Conservation (phyloP, 768 basidiomycete species). For the Mycena filopes region DNA sequence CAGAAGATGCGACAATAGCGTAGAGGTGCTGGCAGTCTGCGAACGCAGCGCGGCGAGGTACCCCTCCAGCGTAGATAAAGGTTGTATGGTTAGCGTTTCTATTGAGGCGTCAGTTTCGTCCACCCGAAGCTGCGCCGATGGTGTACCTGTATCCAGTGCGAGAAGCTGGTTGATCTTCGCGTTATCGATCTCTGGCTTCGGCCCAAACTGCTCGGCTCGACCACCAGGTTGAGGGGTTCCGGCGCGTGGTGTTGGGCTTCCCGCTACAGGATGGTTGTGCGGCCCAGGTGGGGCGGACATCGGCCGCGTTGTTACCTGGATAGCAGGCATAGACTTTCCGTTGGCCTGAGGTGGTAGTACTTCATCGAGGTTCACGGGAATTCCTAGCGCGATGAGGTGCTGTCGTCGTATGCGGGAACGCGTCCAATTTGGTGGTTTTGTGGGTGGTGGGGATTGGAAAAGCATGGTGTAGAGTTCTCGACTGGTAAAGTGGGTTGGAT, state of each 20-base stretch:
- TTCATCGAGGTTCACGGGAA: slow-evolving; percentile 96
- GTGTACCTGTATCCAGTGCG: slow-evolving; percentile 70
- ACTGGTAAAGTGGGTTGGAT: slow-evolving; percentile 53
- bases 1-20: slow-evolving; percentile 81
- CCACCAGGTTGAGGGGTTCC: slow-evolving; percentile 60
- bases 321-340: slow-evolving; percentile 75
- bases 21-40: slow-evolving; percentile 81
- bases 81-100: slow-evolving; percentile 81
- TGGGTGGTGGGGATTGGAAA: slow-evolving; percentile 76
- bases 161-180: slow-evolving; percentile 74
- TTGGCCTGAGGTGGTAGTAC: slow-evolving; percentile 72
- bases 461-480: slow-evolving; percentile 82
- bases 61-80: slow-evolving; percentile 72
- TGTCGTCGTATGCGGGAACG: slow-evolving; percentile 91
- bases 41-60: slow-evolving; percentile 73
- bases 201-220: slow-evolving; percentile 67
- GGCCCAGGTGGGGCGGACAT: slow-evolving; percentile 82
- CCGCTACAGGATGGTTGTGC: slow-evolving; percentile 51
- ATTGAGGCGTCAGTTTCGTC: slow-evolving; percentile 9
- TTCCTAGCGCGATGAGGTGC: slow-evolving; percentile 90
- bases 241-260: slow-evolving; percentile 56
- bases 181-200: slow-evolving; percentile 79
- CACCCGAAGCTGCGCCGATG: neutral
- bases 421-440: slow-evolving; percentile 93
- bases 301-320: slow-evolving; percentile 86